A percentile compares a stretch with the other conserved stretches of the same genome.
Evolutionary conservation across 495 filamentous ascomycete species (phyloP).

Genomic region (Aspergillus nanangensis): DNA sequence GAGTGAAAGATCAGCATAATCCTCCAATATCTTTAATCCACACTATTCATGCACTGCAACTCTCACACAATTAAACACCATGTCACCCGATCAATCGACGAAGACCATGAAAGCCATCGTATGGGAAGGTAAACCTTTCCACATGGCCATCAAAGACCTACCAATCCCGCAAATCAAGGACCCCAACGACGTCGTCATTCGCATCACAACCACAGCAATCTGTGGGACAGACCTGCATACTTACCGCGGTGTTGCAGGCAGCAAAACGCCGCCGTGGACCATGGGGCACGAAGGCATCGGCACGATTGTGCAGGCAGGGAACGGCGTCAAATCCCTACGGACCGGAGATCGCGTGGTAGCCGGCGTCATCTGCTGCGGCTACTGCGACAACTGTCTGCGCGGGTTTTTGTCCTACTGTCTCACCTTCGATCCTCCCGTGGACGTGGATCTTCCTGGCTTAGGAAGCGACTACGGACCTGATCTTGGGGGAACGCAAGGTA

Average conservation of each 20-base stretch:
- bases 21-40: no score
- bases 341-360: slow-evolving; percentile 2
- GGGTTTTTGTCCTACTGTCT: slow-evolving; percentile 4
- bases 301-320: slow-evolving; percentile 4
- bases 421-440: slow-evolving; percentile 1
- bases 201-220: slow-evolving; percentile 23
- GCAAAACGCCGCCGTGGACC: slow-evolving; percentile 8
- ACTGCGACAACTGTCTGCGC: slow-evolving; percentile 5
- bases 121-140: slow-evolving; percentile 8
- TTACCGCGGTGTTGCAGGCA: slow-evolving; percentile 13
- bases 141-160: slow-evolving; percentile 8
- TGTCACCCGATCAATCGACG: no score
- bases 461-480: slow-evolving; percentile 1
- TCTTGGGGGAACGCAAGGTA: slow-evolving; percentile 3
- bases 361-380: slow-evolving; percentile 2
- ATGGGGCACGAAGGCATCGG: slow-evolving; percentile 13
- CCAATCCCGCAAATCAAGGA: slow-evolving; percentile 17
- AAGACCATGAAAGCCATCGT: slow-evolving; percentile 7
- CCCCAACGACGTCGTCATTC: slow-evolving; percentile 22
- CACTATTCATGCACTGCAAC: no score
- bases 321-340: slow-evolving; percentile 3
- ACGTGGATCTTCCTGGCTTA: slow-evolving; percentile 4
- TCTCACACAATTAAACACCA: no score
- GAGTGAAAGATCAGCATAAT: no score
- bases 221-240: slow-evolving; percentile 27